Conservation (phyloP, 768 basidiomycete species). For the Boletales sp. region DNA sequence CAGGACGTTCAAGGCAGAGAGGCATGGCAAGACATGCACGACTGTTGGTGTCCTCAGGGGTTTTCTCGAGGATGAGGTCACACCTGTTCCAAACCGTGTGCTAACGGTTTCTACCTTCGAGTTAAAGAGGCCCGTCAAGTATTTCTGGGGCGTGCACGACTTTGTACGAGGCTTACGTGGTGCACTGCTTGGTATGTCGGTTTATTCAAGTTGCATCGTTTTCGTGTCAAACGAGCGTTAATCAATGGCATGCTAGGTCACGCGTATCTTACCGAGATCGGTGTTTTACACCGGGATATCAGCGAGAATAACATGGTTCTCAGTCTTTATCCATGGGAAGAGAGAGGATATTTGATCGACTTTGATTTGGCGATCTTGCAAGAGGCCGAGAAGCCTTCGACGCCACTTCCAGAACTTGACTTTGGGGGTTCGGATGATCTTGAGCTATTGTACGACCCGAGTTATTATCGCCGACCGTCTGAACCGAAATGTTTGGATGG, state of each 20-base stretch:
- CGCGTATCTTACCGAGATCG: conserved; percentile 11
- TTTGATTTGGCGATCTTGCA: conserved; percentile 19
- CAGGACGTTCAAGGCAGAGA: neutral
- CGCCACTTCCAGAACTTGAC: too few species aligned
- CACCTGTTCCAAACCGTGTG: neutral
- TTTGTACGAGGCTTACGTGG: neutral
- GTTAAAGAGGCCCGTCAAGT: neutral
- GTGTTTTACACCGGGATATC: conserved; percentile 30
- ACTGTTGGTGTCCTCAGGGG: neutral
- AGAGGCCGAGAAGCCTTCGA: neutral
- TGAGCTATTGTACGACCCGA: neutral
- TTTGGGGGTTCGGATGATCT: too few species aligned
- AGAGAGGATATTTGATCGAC: conserved; percentile 30
- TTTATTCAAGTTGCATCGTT: neutral
- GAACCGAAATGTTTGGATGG: too few species aligned
- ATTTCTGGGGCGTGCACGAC: conserved; percentile 1
- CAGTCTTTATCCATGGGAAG: conserved; percentile 4
- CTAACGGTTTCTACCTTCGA: neutral
- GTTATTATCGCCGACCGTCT: too few species aligned
- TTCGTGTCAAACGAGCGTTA: neutral
- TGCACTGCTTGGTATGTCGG: neutral
- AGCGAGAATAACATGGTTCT: conserved; percentile 26
- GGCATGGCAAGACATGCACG: neutral
- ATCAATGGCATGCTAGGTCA: conserved; percentile 3
- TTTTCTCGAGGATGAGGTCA: neutral